phyloP scores from a whole-genome alignment of 2,329 filamentous ascomycete species.

The Sporothrix pallida region DNA sequence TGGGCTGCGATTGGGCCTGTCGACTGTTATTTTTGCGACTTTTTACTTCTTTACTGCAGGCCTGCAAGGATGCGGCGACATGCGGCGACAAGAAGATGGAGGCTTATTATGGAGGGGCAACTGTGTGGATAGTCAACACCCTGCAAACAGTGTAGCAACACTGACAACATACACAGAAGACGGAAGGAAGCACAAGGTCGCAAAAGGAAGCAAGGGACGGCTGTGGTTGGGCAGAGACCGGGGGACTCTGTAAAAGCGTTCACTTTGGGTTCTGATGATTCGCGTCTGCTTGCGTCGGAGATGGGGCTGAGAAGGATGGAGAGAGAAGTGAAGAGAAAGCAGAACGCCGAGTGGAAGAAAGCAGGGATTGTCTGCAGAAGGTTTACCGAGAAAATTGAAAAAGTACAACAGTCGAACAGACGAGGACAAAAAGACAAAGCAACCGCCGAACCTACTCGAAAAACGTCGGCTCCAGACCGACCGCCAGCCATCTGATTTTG shows the following conservation, averaged over 20 bases:
- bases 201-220: neutral
- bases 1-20: neutral
- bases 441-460: neutral
- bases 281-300: slow-evolving; percentile 3
- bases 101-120: too few species aligned
- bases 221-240: slow-evolving; percentile 18
- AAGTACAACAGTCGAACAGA: neutral
- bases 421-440: neutral
- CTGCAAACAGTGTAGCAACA: neutral
- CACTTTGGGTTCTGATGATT: slow-evolving; percentile 5
- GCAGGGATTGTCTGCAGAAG: slow-evolving; percentile 12
- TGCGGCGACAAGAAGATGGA: neutral
- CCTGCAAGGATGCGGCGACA: slow-evolving; percentile 18
- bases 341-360: neutral
- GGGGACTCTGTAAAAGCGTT: neutral
- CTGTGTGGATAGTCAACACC: too few species aligned
- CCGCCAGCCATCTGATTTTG: slow-evolving; percentile 10
- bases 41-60: neutral
- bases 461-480: too few species aligned
- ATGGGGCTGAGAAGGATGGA: slow-evolving; percentile 11
- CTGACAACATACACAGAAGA: neutral
- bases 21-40: neutral
- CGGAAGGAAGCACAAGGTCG: neutral
- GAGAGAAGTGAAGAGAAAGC: neutral
- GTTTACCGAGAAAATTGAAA: neutral